Base-by-base conservation (phyloP, 2,329 filamentous ascomycete genomes). In the Alternaria solani region DNA sequence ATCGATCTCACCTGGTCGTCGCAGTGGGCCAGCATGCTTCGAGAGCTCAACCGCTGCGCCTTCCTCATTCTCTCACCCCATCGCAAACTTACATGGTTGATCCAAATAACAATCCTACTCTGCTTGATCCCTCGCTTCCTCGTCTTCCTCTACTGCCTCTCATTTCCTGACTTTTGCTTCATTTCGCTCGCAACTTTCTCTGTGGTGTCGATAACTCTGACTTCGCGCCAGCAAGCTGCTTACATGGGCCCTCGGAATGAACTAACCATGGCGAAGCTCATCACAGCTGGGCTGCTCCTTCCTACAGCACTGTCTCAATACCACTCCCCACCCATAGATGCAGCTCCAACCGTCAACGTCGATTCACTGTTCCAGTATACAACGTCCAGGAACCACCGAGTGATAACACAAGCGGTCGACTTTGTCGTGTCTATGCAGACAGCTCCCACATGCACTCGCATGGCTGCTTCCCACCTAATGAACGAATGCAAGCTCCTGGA, bases 401-500 rank as follows among this genome's bases (percentile, higher is more conserved):
- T 71, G 1, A 71, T 71, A 25, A 66, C 68, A 1, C 65, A 72
- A 53, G 70, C 70, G 2, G 62, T 72, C 20, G 67, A 70, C 7
- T 69, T 72, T 8, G 62, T 72, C 16, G 61, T 65, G 0, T 71
- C 68, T 0, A 69, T 67, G 67, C 71, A 67, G 39, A 70, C 61
- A 16, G 67, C 68, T 4, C 66, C 69, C 5, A 68, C 84, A 0
- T 88, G 86, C 75, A 81, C 83, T 57, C 81, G 82, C 7, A 73
- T 86, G 38, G 86, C 86, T 7, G 81, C 83, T 3, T 79, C 80
- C 3, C 81, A 79, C 38, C 78, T 88, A 4, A 77, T 88, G 55
- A 78, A 81, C 51, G 85, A 85, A 34, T 89, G 87, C 67, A 81
- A 85, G 64, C 75, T 79, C 0, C 76, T 87, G 26, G 80, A 83